Base-by-base conservation (phyloP, 2,329 filamentous ascomycete genomes). In the Aspergillus unguis region DNA sequence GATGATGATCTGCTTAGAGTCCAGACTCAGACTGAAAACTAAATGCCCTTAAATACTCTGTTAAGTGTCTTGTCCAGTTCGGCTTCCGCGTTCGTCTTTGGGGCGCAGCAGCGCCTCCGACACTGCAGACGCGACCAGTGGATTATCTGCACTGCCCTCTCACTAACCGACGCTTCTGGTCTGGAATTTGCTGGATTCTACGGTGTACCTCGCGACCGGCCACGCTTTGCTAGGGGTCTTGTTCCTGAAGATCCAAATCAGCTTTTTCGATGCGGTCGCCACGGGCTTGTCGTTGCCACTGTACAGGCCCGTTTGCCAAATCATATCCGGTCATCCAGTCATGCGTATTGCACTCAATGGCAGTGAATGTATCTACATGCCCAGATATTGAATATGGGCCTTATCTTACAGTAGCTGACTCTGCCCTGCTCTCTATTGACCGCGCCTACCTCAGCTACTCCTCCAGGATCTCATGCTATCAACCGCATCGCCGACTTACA, bases 111-210 rank as follows among this genome's bases (percentile, higher is more conserved):
- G 8, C 36, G 17, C 17, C 17, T 17, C 17, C 33, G 35, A 45
- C 49, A 47, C 47, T 26, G 40, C 40, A 10, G 43, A 27, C 32
- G 54, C 42, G 37, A 44, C 43, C 33, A n/a, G 10, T 26, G 7
- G 38, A 43, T 17, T 25, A 33, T 33, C 33, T 50, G 55, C 55
- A 57, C 55, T 55, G 55, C 55, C 54, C 42, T 54, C 44, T 42
- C 37, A 23, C 43, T 37, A 31, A 42, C 29, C 41, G 49, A 42
- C 26, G 35, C 35, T 23, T n/a, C 31, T 29, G 6, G 31, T 8
- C 23, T 27, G 11, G 8, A 33, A 35, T 37, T 26, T 11, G 38
- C 40, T 38, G 17, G 23, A 44, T 33, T 48, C 38, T 42, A 48
- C 44, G 10, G 29, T 26, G 47, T 43, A 17, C 17, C 17, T 17